Base-by-base conservation (phyloP, 2,329 filamentous ascomycete species). In the Rhinocladiella similis region DNA sequence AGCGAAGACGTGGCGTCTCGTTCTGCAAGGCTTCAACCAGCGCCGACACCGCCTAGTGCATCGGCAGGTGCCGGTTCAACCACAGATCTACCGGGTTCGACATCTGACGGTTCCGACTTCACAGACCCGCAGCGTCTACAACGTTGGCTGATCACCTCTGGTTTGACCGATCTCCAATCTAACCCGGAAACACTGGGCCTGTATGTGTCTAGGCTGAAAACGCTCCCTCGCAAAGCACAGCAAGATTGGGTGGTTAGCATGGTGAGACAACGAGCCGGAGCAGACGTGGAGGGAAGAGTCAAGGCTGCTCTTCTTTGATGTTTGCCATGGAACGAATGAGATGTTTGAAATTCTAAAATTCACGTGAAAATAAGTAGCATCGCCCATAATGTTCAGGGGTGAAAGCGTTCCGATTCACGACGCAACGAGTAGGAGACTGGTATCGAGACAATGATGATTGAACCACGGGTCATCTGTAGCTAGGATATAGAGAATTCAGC, bases 71-170 rank as follows among this genome's bases (percentile, higher is more conserved):
- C 29, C 42, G 33, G 14, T 7, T 20, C 46, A 33, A 47, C 52
- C 18, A 14, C 18, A 10, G 41, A 7, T 12, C 41, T 9, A 6
- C 20, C 45, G 18, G 16, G 47, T 14, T 4, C 54, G 18, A 14
- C 56, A 12, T 14, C 56, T n/a, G 25, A 43, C 25, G 57, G 60
- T 9, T 35, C 36, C 42, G 54, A 57, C 42, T 53, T 63, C 25
- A 22, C 43, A 10, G 64, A 65, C 48, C 63, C 63, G 13, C 65
- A 67, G 48, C 60, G 65, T 14, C 47, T 65, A 2, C 65, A 67
- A 33, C 60, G 65, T 16, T 67, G 63, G 61, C 63, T 67, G 5
- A 60, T 67, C 16, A 61, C 60, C 16, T 57, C 57, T 1, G 65
- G 65, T 19, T 49, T 65, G 13, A 42, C 47, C n/a, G 61, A 63